Conservation (phyloP, 345 rosid genomes). For the Eucalyptus brandiana region DNA sequence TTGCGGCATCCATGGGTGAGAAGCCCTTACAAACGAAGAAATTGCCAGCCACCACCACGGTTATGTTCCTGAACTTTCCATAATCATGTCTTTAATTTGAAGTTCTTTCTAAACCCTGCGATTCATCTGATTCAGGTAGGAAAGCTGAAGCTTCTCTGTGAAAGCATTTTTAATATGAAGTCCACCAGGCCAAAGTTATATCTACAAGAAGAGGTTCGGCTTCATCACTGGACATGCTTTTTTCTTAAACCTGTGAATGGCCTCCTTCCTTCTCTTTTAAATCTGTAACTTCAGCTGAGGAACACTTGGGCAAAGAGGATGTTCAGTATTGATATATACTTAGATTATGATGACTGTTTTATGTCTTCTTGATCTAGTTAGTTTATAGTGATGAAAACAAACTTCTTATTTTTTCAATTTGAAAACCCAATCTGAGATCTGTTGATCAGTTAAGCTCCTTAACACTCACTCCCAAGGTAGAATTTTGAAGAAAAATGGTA, state of each 20-base stretch:
- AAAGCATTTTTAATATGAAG: constrained; percentile 66
- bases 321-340: neutral
- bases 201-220: constrained; percentile 61
- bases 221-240: neutral
- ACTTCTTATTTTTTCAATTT: neutral
- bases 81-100: neutral
- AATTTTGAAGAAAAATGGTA: neutral
- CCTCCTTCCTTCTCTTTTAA: neutral
- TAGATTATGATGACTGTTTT: neutral
- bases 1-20: constrained; percentile 84
- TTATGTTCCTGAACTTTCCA: constrained; percentile 5
- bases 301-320: neutral
- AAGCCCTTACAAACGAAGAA: constrained; percentile 61
- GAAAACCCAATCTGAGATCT: neutral
- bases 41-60: constrained; percentile 80
- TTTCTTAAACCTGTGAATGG: neutral
- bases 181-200: constrained; percentile 40
- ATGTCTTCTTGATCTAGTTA: neutral
- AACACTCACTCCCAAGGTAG: neutral
- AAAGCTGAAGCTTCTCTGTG: constrained; percentile 76
- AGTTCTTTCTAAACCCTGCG: neutral
- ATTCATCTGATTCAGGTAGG: constrained; percentile 37
- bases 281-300: neutral
- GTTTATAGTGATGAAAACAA: neutral
- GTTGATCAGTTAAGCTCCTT: neutral